Base-by-base conservation (phyloP, 2,329 filamentous ascomycete genomes). In the Nigrospora oryzae region DNA sequence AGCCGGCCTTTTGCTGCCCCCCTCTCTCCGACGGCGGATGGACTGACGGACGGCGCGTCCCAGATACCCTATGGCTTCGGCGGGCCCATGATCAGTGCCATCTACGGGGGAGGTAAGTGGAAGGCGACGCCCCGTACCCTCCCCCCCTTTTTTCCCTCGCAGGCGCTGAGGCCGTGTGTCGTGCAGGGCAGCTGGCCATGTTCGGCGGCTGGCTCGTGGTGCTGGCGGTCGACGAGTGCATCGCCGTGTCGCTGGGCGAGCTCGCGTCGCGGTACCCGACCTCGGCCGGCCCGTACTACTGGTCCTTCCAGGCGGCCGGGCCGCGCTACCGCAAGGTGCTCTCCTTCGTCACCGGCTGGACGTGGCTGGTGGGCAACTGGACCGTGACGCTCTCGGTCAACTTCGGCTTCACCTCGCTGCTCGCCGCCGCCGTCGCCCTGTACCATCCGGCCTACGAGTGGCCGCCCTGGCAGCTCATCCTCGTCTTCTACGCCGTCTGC, bases 401-500 rank as follows among this genome's bases (percentile, higher is more conserved):
- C 56, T 77, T 77, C 48, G 73, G 71, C 4, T 75, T 78, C 46
- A 74, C 75, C 1, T 74, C 70, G 1, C 55, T 81, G 39, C 63
- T 80, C 32, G 69, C 70, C 3, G 74, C 70, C 1, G 69, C 69
- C 0, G 58, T 77, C 5, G 67, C 70, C 3, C 70, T 81, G 51
- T 81, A 73, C 52, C 69, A 76, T 43, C 72, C 74, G 0, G 67
- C 73, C 46, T 79, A 73, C 57, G 64, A 57, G 0, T 64, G 74
- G n/a, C 67, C 63, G 33, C 56, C 60, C 37, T 83, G 76, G 76
- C 75, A 83, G 53, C 63, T 82, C 1, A 64, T 83, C 4, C 63
- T 83, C 13, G 75, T 83, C 36, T 83, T 83, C 62, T 83, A 79
- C 54, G 76, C 71, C 11, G 64, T 83, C 36, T 79, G 74, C 49